Percentiles rank a stretch among this genome's conserved stretches.
phyloP scores from a whole-genome alignment of 805 yeast species.

The Huiozyma sinensis region DNA sequence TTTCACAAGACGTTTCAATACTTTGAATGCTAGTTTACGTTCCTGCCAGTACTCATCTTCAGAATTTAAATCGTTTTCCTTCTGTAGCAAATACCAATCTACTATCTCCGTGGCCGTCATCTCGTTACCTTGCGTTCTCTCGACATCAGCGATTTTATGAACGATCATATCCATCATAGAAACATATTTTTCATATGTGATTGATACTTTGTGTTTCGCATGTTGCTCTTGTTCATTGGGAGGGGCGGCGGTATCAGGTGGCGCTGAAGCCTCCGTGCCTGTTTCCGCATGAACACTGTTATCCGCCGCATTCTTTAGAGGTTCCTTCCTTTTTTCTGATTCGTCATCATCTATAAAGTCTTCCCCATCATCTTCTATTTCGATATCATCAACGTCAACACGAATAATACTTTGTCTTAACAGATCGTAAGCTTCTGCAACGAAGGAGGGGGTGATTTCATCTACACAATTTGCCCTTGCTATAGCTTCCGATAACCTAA shows the following conservation, averaged over 20 bases:
- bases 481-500: slow-evolving; percentile 88
- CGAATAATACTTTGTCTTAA: slow-evolving; percentile 85
- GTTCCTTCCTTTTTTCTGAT: slow-evolving; percentile 3
- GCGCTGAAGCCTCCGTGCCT: slow-evolving; percentile 5
- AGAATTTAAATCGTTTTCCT: slow-evolving; percentile 57
- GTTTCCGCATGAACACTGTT: slow-evolving; percentile 21
- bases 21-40: slow-evolving; percentile 62
- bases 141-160: slow-evolving; percentile 48
- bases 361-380: slow-evolving; percentile 57
- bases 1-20: slow-evolving; percentile 69
- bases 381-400: slow-evolving; percentile 89
- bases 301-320: slow-evolving; percentile 3
- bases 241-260: background rate
- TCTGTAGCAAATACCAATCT: slow-evolving; percentile 71
- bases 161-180: slow-evolving; percentile 75
- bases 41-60: slow-evolving; percentile 67
- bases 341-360: slow-evolving; percentile 3
- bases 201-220: slow-evolving; percentile 35
- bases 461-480: slow-evolving; percentile 95
- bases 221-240: background rate
- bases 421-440: slow-evolving; percentile 85
- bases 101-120: slow-evolving; percentile 56
- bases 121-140: slow-evolving; percentile 44
- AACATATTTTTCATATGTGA: slow-evolving; percentile 80
- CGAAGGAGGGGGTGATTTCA: slow-evolving; percentile 72